Evolutionary conservation across 129 eudicot species (phyloP), one percentile per base, ranked within the genome.

Genomic region (Arctium lappa): DNA sequence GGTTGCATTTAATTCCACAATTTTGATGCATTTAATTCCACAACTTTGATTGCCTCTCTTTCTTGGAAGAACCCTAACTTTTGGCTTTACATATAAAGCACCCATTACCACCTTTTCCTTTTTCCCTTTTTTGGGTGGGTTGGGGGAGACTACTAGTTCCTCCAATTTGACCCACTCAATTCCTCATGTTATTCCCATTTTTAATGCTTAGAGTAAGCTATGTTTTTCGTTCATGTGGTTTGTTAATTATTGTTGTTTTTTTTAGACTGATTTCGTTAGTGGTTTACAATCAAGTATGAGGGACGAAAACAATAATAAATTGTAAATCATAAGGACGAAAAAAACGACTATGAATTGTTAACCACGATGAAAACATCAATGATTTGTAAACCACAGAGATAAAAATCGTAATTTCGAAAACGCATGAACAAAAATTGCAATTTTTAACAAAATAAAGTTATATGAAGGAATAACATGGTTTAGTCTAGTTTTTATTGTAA

Each of bases 21-120:
- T 39, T 40, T 84, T 56, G 79, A 53, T 30, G 75, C 16, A 65
- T 68, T 9, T 72, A 29, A 42, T 78, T 83, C 56, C 79, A 78
- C 74, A 78, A 71, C 31, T 39, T 84, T 56, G 79, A 60, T 60
- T 13, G 27, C 39, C 7, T 78, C 72, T 72, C 62, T 53, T 9
- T 5, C 79, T 63, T 78, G 12, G 74, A 37, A 84, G 15, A 46
- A 18, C 27, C 69, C 74, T 79, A 44, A 29, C 69, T 79, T 79
- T 6, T 84, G 80, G 87, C 72, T 84, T 79, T 65, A 74, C 30
- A 60, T 53, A 4, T 37, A 79, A 74, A 73, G 76, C 71, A 79
- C 80, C 80, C 33, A 60, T 78, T 39, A 60, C 84, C 73, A 22
- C 53, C 53, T 69, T 44, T 72, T 69, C 2, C 30, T 22, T 69